phyloP scores from a whole-genome alignment of 2,329 filamentous ascomycete genomes.

The Cladosporium sp. region DNA sequence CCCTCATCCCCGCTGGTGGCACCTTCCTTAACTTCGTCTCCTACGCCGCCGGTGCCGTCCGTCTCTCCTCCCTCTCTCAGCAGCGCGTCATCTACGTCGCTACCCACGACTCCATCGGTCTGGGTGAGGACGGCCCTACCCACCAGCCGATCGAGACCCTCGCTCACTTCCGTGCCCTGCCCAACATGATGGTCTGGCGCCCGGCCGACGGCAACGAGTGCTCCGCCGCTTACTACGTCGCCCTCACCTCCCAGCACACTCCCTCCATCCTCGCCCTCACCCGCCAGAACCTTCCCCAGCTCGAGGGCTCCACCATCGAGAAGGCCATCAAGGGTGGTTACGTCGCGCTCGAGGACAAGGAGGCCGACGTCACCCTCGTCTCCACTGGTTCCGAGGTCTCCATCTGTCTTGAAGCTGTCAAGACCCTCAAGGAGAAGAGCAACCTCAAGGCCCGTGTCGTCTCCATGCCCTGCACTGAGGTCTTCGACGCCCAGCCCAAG shows the following conservation, averaged over 20 bases:
- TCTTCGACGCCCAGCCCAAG: conserved; percentile 90
- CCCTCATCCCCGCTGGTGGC: conserved; percentile 85
- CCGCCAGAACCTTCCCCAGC: conserved; percentile 95
- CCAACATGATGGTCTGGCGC: conserved; percentile 99
- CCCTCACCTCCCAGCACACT: conserved; percentile 80
- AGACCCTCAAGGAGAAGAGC: conserved; percentile 84
- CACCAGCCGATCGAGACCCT: conserved; percentile 99
- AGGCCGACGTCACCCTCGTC: conserved; percentile 80
- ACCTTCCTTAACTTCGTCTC: conserved; percentile 99
- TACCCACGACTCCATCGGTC: conserved; percentile 98
- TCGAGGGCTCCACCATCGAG: conserved; percentile 88
- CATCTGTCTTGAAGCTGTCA: conserved; percentile 87
- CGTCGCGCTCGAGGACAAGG: conserved; percentile 75
- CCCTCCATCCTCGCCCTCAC: conserved; percentile 92
- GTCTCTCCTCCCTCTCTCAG: conserved; percentile 86
- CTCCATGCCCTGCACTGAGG: conserved; percentile 93
- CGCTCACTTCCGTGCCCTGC: conserved; percentile 94
- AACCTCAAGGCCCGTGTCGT: conserved; percentile 84
- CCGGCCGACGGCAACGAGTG: conserved; percentile 98
- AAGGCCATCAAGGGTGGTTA: conserved; percentile 93
- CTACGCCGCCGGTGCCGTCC: conserved; percentile 90
- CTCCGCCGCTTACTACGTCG: conserved; percentile 93
- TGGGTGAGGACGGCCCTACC: conserved; percentile 96
- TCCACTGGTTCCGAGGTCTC: conserved; percentile 94
- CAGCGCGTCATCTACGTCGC: conserved; percentile 91